Base-by-base conservation (phyloP, 306 rosid species). In the Fragaria iinumae region DNA sequence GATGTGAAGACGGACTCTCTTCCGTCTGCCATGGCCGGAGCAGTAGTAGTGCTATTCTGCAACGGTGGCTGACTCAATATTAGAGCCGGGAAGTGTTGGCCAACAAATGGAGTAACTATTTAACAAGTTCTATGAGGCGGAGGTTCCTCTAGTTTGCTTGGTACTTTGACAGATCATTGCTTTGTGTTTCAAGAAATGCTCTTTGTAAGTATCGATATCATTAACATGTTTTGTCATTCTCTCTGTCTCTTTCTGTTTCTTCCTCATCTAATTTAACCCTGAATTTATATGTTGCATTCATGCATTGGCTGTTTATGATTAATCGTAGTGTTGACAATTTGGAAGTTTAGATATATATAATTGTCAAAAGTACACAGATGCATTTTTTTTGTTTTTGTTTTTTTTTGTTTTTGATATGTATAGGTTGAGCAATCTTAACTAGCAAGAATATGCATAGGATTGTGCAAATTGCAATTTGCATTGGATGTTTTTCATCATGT, bases 1-100 rank as follows among this genome's bases (percentile, higher is more conserved):
- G 81, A 59, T 27, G 83, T 83, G 63, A 89, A 79, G 1, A 87
- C 79, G 10, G 72, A 63, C 44, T 80, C 76, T 64, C 67, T 79
- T 25, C 66, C 79, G n/a, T 43, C 70, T 36, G 82, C 85, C 83
- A 77, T 78, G 63, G 53, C 60, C 3, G 23, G 43, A 18, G n/a
- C n/a, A n/a, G 44, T 72, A 9, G 25, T 38, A 38, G 13, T 9
- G 14, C 13, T 17, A 16, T 10, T 17, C 29, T 16, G 29, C 29
- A 8, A 29, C 3, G 4, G 57, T 0, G 14, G 11, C 25, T 13
- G 29, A 47, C 64, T 4, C 66, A 23, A 10, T 32, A 32, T 43
- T 43, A 27, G 77, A 57, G 8, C 23, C 12, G 25, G 45, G 69
- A 65, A 65, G 69, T 65, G 68, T 73, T 73, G 20, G 55, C 77